Evolutionary conservation across 2,329 filamentous ascomycete species (phyloP).

Genomic region (Westerdykella ornata): DNA sequence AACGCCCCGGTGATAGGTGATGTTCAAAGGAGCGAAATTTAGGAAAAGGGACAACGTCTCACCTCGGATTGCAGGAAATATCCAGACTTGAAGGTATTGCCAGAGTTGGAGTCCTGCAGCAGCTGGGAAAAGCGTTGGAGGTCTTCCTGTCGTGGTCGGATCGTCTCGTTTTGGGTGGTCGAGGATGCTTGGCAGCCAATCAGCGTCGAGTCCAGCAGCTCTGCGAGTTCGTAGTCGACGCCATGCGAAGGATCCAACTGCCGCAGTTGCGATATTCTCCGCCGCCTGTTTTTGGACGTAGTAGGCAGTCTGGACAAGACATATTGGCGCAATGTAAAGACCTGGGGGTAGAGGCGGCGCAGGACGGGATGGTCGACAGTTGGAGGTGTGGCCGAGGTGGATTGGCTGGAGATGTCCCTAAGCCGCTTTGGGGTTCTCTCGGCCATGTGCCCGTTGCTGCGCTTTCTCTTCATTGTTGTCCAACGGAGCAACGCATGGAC

Average conservation of each 20-base stretch:
- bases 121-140: constrained; percentile 44
- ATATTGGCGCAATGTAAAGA: constrained; percentile 64
- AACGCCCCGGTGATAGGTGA: constrained; percentile 12
- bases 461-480: constrained; percentile 30
- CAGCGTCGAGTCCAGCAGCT: constrained; percentile 62
- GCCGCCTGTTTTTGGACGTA: constrained; percentile 53
- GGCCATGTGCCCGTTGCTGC: constrained; percentile 11
- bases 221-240: constrained; percentile 40
- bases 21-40: constrained; percentile 1
- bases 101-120: constrained; percentile 28
- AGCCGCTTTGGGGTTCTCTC: constrained; percentile 20
- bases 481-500: constrained; percentile 3
- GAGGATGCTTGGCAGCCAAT: constrained; percentile 45
- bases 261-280: constrained; percentile 38
- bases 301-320: constrained; percentile 58
- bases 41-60: constrained; percentile 16
- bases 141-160: constrained; percentile 31
- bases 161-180: constrained; percentile 41
- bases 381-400: constrained; percentile 22
- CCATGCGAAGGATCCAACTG: constrained; percentile 36
- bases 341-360: constrained; percentile 58
- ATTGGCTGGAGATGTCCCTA: constrained; percentile 23
- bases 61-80: constrained; percentile 41
- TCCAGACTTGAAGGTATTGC: constrained; percentile 25
- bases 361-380: constrained; percentile 56